Base-by-base conservation (phyloP, 768 basidiomycete species). In the Lactarius deliciosus region DNA sequence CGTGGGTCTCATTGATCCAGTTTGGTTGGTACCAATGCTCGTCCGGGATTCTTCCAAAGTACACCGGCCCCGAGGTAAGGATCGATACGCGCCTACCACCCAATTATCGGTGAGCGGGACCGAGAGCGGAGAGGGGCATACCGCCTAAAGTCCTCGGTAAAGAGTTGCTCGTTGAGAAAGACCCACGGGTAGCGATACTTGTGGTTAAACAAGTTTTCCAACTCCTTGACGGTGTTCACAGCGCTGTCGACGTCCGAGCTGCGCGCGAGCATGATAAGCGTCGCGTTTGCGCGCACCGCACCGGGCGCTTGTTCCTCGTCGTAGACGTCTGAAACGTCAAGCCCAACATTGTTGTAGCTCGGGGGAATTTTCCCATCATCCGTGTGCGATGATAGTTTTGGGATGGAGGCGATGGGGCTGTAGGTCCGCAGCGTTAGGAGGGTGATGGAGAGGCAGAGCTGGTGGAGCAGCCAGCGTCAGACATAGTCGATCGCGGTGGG, bases 191-290 rank as follows among this genome's bases (percentile, higher is more conserved):
- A 96, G 28, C 83, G 81, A 71, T 85, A 90, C 67, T 81, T 83
- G 54, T 80, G 78, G 77, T 98, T 98, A 79, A 97, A 97, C 45
- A 90, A 80, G 73, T 92, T 89, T 77, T 98, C 96, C 77, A 94
- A 77, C 75, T 90, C 84, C 68, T 83, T 83, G 70, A 94, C 86
- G 69, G 87, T 89, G 45, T 78, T 77, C 62, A 90, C 76, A 53
- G 87, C 83, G n/a, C 82, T 81, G 22, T 81, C 69, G 8, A 88
- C 71, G 65, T 92, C 90, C 38, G 78, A 76, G 73, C 91, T 92
- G 53, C 89, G 81, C 45, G 85, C 88, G 54, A 98, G 85, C 77
- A 78, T 77, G 63, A 78, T 57, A 30, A 78, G 56, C 11, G 75
- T 76, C 28, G 77, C 77, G 65, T 78, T 78, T 22, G 76, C 76